Percentiles rank a stretch among this genome's conserved stretches.
phyloP scores from a whole-genome alignment of 148 eudicot species.

The Silene uniflora region DNA sequence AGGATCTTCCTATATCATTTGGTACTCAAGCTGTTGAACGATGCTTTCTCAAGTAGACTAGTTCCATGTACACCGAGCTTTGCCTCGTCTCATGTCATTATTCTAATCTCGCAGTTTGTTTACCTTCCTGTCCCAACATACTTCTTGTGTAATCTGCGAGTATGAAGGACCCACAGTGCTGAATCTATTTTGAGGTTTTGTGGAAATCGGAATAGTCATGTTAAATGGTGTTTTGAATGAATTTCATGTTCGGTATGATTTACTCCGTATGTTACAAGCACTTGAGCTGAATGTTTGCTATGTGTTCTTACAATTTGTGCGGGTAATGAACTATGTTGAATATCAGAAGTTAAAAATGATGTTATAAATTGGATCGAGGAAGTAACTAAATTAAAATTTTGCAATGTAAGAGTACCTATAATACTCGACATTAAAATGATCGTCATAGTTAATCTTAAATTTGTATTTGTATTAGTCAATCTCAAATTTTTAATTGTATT shows the following conservation, averaged over 20 bases:
- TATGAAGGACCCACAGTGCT: slow-evolving; percentile 1
- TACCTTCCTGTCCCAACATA: neutral
- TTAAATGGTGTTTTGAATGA: neutral
- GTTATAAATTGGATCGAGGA: too few species aligned
- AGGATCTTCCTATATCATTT: neutral
- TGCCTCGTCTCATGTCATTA: neutral
- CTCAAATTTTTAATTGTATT: too few species aligned
- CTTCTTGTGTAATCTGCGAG: neutral
- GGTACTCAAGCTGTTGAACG: neutral
- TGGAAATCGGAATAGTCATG: neutral
- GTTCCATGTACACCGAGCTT: neutral
- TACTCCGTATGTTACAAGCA: neutral
- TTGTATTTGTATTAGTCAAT: too few species aligned
- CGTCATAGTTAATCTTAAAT: too few species aligned
- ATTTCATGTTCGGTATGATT: neutral
- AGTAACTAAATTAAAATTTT: too few species aligned
- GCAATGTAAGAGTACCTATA: too few species aligned
- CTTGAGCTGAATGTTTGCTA: neutral
- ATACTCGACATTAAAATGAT: too few species aligned
- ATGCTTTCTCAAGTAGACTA: neutral
- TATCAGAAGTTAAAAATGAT: too few species aligned
- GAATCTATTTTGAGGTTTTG: neutral
- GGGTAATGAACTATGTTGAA: too few species aligned
- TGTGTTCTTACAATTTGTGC: neutral
- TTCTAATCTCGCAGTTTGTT: neutral